A percentile compares a stretch with the other conserved stretches of the same genome.
Conservation (phyloP, 2,329 filamentous ascomycete species). For the Cladophialophora bantiana region DNA sequence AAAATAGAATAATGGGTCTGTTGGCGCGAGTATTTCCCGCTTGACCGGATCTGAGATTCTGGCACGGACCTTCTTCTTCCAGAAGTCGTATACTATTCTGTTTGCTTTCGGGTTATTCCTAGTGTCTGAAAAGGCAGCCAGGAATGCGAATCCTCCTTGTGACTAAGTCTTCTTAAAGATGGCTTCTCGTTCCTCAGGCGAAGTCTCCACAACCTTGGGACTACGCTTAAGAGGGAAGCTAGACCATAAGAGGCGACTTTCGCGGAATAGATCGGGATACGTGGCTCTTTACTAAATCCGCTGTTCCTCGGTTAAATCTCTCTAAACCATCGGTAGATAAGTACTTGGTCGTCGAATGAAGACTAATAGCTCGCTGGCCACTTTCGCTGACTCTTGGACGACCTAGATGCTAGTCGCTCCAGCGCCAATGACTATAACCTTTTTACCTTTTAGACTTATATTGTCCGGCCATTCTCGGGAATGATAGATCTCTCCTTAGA, state of each 20-base stretch:
- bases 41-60: constrained; percentile 59
- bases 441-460: too few relatives aligned
- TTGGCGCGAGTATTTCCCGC: constrained; percentile 61
- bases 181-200: constrained; percentile 46
- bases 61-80: constrained; percentile 59
- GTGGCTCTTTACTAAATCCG: too few relatives aligned
- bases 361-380: constrained; percentile 29
- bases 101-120: constrained; percentile 57
- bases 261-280: too few relatives aligned
- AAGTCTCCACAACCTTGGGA: too few relatives aligned
- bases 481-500: too few relatives aligned
- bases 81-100: constrained; percentile 61
- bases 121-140: constrained; percentile 62
- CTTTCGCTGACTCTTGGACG: too few relatives aligned
- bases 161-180: constrained; percentile 58
- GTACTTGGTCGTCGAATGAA: constrained; percentile 72
- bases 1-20: constrained; percentile 61
- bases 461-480: too few relatives aligned
- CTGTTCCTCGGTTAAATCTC: constrained; percentile 54
- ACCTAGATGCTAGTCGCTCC: too few relatives aligned
- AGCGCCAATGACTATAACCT: too few relatives aligned
- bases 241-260: too few relatives aligned
- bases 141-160: constrained; percentile 61
- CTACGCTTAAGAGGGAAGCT: too few relatives aligned
- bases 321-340: constrained; percentile 66